Evolutionary conservation across 2,329 filamentous ascomycete species (phyloP).

Genomic region (Xylariaceae sp.): DNA sequence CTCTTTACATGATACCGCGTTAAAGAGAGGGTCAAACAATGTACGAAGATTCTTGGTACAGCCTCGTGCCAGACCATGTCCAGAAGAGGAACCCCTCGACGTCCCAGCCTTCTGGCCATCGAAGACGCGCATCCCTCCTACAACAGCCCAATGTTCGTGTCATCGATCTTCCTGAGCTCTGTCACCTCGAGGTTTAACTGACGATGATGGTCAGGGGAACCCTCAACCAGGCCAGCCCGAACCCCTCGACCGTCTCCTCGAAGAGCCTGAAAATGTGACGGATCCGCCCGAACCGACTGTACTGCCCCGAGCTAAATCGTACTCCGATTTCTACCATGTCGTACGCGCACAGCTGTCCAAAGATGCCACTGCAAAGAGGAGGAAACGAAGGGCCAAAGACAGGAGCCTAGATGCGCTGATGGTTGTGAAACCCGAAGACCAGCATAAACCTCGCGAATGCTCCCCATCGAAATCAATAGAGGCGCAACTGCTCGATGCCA

Average conservation of each 20-base stretch:
- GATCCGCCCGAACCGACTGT: constrained; percentile 63
- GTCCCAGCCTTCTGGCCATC: constrained; percentile 47
- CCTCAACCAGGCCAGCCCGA: constrained; percentile 48
- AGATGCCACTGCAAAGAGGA: constrained; percentile 39
- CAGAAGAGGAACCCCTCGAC: constrained; percentile 44
- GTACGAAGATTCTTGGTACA: constrained; percentile 85
- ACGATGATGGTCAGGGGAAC: constrained; percentile 40
- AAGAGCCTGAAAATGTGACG: constrained; percentile 50
- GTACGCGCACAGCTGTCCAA: constrained; percentile 52
- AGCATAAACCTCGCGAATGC: constrained; percentile 17
- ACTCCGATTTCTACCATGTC: constrained; percentile 68
- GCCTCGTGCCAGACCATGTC: constrained; percentile 60
- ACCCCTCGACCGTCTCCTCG: constrained; percentile 52
- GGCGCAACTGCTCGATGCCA: constrained; percentile 68
- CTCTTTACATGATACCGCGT: background rate
- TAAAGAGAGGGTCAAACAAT: constrained; percentile 38
- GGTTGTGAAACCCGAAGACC: constrained; percentile 31
- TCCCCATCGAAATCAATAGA: constrained; percentile 53
- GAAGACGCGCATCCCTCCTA: constrained; percentile 64
- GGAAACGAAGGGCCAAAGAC: constrained; percentile 36
- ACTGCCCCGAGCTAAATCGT: constrained; percentile 65
- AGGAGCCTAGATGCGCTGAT: constrained; percentile 48
- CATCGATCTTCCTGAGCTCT: constrained; percentile 12
- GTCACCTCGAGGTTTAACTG: constrained; percentile 21
- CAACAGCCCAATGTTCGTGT: constrained; percentile 56